Conservation (phyloP, 768 basidiomycete genomes). For the Tricholoma matsutake region DNA sequence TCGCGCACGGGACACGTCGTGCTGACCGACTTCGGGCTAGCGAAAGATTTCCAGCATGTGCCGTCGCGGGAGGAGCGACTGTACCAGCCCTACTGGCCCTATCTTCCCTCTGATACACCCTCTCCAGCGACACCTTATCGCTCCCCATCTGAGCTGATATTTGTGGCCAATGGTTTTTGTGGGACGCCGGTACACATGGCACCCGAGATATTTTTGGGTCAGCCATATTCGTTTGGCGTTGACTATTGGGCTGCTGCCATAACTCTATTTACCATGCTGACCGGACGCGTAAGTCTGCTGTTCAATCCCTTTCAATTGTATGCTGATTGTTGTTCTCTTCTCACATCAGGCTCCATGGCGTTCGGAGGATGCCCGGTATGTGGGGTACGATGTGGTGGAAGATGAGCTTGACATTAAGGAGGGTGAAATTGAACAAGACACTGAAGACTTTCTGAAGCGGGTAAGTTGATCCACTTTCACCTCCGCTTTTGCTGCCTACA, state of each 20-base stretch:
- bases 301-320: background rate
- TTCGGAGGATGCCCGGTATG: background rate
- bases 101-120: background rate
- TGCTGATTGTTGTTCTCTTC: background rate
- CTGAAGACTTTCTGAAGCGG: background rate
- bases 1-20: background rate
- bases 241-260: slow-evolving; percentile 1
- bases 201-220: background rate
- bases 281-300: background rate
- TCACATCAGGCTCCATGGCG: background rate
- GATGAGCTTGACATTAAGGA: background rate
- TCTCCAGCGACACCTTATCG: background rate
- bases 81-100: background rate
- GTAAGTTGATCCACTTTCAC: background rate
- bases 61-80: background rate
- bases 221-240: background rate
- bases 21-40: background rate
- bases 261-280: background rate
- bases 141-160: background rate
- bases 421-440: background rate
- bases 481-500: too few species aligned
- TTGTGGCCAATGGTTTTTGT: background rate
- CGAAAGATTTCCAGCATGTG: background rate
- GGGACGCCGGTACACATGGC: slow-evolving; percentile 2
- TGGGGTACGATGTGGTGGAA: background rate